Base-by-base conservation (phyloP, 148 eudicot genomes). In the Talinum fruticosum region DNA sequence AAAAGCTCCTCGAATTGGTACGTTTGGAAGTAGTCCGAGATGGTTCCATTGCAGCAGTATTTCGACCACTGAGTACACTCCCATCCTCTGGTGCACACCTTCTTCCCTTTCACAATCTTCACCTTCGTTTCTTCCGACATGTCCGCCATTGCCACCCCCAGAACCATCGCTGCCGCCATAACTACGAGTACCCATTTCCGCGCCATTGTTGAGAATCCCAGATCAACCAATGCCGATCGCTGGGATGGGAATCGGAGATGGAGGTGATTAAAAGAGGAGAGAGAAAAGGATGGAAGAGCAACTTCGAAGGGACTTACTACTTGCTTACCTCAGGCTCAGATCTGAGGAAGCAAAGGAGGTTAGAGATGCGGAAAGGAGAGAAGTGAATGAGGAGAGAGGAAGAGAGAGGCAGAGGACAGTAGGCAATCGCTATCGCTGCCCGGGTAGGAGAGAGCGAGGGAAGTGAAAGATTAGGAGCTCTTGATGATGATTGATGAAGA, bases 1-100 rank as follows among this genome's bases (percentile, higher is more conserved):
- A 93, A 96, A 10, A 93, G 84, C 29, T 93, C 71, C 90, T 96
- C 97, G 73, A 96, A 96, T 35, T 96, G 97, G 71, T 96, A 90
- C 6, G 76, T 66, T 70, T 93, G 90, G 38, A 96, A 91, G 66
- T 64, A 93, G 71, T 96, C 95, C 0, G 98, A 85, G 10, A 96
- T 93, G 3, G 99, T 93, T 36, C 76, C 71, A 77, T 96, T 96
- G 76, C 99, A 96, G 71, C 99, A 96, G 65, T 73, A 88, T 4
- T 66, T 28, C 0, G 99, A 96, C 84, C 80, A 89, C 2, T 41
- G 72, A 45, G 76, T 47, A 70, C 99, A 96, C 64, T 93, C 99
- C 97, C 97, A 93, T 0, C 97, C 98, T 66, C 84, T 82, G 0
- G 73, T 86, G 49, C 99, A 96, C 5, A 90, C 77, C 69, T 77